phyloP scores from a whole-genome alignment of 1,284 basidiomycete species.

The Boletellus sp. region DNA sequence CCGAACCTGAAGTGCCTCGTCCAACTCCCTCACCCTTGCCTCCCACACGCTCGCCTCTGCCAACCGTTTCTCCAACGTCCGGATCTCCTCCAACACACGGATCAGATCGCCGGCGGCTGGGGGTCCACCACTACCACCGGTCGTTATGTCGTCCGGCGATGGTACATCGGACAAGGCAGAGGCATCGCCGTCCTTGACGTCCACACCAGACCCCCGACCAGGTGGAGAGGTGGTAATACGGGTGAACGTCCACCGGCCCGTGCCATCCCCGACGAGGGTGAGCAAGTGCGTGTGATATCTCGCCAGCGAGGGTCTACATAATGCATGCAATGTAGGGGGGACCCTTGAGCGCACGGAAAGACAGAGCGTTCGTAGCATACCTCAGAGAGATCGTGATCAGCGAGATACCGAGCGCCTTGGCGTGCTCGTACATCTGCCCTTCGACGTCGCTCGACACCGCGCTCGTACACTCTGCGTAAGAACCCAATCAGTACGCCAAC shows the following conservation, averaged over 20 bases:
- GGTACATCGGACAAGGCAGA: neutral
- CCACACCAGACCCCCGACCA: too few species aligned
- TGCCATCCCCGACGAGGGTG: slow-evolving; percentile 66
- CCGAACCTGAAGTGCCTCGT: slow-evolving; percentile 19
- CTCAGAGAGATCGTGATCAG: slow-evolving; percentile 88
- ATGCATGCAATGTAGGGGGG: too few species aligned
- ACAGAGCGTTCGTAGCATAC: slow-evolving; percentile 33
- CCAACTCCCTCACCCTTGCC: slow-evolving; percentile 25
- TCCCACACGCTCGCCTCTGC: slow-evolving; percentile 70
- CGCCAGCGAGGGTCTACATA: slow-evolving; percentile 60
- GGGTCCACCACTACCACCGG: slow-evolving; percentile 50
- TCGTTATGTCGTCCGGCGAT: slow-evolving; percentile 42
- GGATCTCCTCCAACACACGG: slow-evolving; percentile 52
- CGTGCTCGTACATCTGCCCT: slow-evolving; percentile 92
- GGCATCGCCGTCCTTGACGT: neutral
- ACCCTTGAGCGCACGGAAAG: neutral
- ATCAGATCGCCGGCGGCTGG: slow-evolving; percentile 30
- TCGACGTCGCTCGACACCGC: slow-evolving; percentile 97
- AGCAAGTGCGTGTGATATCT: slow-evolving; percentile 84
- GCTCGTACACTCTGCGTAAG: slow-evolving; percentile 79
- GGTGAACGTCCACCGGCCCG: slow-evolving; percentile 66
- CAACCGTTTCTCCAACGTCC: slow-evolving; percentile 60
- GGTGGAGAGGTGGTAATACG: slow-evolving; percentile 10
- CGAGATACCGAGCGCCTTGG: slow-evolving; percentile 89
- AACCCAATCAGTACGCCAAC: neutral